Evolutionary conservation across 768 basidiomycete genomes (phyloP), one percentile per base, ranked within the genome.

Genomic region (Trametes sanguinea): DNA sequence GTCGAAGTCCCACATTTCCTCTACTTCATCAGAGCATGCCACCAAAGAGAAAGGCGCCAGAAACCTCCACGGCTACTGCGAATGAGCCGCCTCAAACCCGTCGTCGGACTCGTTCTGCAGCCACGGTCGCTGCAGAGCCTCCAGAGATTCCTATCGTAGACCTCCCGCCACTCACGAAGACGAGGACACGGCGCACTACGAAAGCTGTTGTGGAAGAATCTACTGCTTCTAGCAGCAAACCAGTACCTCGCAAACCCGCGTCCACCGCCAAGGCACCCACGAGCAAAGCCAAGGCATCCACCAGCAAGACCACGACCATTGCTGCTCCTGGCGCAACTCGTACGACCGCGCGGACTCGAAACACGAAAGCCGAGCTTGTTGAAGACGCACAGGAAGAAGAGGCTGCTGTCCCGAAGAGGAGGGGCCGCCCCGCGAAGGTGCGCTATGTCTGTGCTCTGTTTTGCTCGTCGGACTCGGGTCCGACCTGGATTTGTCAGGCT

Each of bases 11-110:
- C 22, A 22, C 22, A 22, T 22, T 22, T 22, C 22, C 22, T 3
- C 35, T 39, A 33, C 42, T 16, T 32, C 16, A 29, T 6, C 2
- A n/a, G 39, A 48, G 11, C 4, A 76, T 76, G 75, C 71, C 75
- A 37, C 64, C 68, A 14, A 76, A 76, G 65, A 72, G 75, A 27
- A 76, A 75, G 59, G 72, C 68, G 0, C 35, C 35, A 6, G 35
- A 6, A 6, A 44, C 66, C 1, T 2, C 60, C 16, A 40, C 52
- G 9, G 44, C 59, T 17, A 10, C 51, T 4, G 39, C 51, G 17
- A 64, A 63, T 14, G 69, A 71, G 16, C 66, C 62, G 10, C 54
- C 65, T 0, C 30, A 62, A 8, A 64, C 62, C 0, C 69, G 63
- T n/a, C 65, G 68, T 14, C 60, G 55, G 40, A 67, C 65, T 32